phyloP scores from a whole-genome alignment of 1,139 yeast genomes.

The Debaryomyces subglobosus region DNA sequence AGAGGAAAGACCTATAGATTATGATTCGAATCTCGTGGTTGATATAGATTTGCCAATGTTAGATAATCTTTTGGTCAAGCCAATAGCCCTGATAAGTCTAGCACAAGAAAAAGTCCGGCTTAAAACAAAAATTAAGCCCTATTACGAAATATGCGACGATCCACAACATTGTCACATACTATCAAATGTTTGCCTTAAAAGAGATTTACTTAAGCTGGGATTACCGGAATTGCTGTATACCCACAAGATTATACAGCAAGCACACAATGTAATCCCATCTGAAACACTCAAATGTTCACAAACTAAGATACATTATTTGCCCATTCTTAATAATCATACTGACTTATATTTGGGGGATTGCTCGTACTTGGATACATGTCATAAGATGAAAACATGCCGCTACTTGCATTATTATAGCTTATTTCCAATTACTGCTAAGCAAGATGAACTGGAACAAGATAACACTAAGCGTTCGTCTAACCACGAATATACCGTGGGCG shows the following conservation, averaged over 20 bases:
- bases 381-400: slow-evolving; percentile 77
- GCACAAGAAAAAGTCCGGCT: slow-evolving; percentile 44
- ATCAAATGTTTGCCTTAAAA: slow-evolving; percentile 28
- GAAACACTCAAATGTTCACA: slow-evolving; percentile 46
- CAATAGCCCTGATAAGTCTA: slow-evolving; percentile 37
- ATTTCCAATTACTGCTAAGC: slow-evolving; percentile 39
- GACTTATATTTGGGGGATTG: slow-evolving; percentile 85
- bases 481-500: slow-evolving; percentile 59
- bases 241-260: slow-evolving; percentile 20
- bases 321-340: slow-evolving; percentile 56
- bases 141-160: slow-evolving; percentile 56
- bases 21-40: slow-evolving; percentile 11
- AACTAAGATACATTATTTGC: slow-evolving; percentile 61
- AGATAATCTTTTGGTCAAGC: slow-evolving; percentile 20
- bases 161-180: slow-evolving; percentile 44
- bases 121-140: slow-evolving; percentile 43
- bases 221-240: slow-evolving; percentile 18
- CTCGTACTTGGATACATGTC: slow-evolving; percentile 92
- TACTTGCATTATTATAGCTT: slow-evolving; percentile 79
- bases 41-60: slow-evolving; percentile 15
- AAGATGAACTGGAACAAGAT: slow-evolving; percentile 18
- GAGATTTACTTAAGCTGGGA: slow-evolving; percentile 22
- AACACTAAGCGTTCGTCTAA: slow-evolving; percentile 20
- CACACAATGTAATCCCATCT: slow-evolving; percentile 26
- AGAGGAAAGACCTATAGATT: slow-evolving; percentile 16